Percentiles rank a stretch among this genome's conserved stretches.
These are phyloP conservation scores for Backusella psychrophila DNA, from an alignment of 192 early-diverging fungal genomes.

Conservation along the genomic window DNA sequence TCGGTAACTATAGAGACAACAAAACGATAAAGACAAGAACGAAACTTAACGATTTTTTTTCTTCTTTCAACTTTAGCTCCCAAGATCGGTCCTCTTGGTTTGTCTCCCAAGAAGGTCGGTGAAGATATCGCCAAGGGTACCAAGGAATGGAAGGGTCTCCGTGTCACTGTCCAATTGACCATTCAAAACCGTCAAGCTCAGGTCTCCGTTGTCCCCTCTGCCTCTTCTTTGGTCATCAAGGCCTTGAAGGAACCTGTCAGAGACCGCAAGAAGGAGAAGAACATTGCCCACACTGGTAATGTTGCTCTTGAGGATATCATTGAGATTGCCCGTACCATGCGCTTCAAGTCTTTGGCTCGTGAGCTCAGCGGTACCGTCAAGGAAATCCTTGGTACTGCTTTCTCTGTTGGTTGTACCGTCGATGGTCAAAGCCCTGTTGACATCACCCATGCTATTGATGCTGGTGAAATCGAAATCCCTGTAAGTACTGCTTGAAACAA, in stretches of 20 bases:
- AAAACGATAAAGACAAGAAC: not conserved
- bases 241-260: constrained; percentile 97
- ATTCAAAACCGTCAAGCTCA: constrained; percentile 99
- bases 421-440: constrained; percentile 93
- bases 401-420: constrained; percentile 97
- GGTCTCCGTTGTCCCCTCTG: constrained; percentile 64
- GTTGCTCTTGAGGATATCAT: constrained; percentile 90
- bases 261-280: constrained; percentile 99
- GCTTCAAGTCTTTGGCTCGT: constrained; percentile 91
- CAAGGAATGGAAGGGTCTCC: constrained; percentile 98
- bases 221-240: constrained; percentile 84
- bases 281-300: constrained; percentile 99
- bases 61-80: constrained; percentile 35
- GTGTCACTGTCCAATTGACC: constrained; percentile 96
- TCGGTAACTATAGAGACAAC: constrained; percentile 35
- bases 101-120: constrained; percentile 99
- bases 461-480: constrained; percentile 80
- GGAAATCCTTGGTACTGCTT: constrained; percentile 93
- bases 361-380: constrained; percentile 93
- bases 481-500: constrained; percentile 11
- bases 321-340: constrained; percentile 96
- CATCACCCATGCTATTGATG: constrained; percentile 79
- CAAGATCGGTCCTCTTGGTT: constrained; percentile 99
- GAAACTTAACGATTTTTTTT: not conserved
- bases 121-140: constrained; percentile 99